These are phyloP conservation scores for Dendrobium huoshanense DNA, from an alignment of 106 monocot species.

Conservation along the genomic window DNA sequence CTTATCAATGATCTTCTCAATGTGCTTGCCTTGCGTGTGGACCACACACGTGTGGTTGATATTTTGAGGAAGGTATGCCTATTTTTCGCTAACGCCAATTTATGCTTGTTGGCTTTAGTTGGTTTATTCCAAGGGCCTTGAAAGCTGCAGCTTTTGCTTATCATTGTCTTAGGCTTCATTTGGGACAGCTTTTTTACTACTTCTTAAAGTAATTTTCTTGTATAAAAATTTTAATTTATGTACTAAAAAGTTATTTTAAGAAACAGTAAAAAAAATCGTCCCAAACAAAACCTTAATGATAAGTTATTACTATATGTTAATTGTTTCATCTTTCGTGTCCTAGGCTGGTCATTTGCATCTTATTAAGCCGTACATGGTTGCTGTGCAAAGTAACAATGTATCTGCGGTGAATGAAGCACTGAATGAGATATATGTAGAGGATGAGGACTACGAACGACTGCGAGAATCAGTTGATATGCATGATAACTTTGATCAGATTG, in stretches of 20 bases:
- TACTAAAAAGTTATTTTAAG: too few species aligned
- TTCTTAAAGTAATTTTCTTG: too few species aligned
- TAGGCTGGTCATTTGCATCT: constrained; percentile 92
- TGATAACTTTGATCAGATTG: constrained; percentile 99
- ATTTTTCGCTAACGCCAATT: neutral
- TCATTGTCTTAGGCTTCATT: too few species aligned
- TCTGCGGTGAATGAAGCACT: constrained; percentile 96
- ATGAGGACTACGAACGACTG: constrained; percentile 90
- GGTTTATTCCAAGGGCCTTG: neutral
- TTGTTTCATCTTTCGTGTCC: neutral
- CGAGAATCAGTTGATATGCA: constrained; percentile 96
- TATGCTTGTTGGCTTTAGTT: neutral
- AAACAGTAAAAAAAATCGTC: too few species aligned
- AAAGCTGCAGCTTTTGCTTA: neutral
- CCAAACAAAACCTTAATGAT: too few species aligned
- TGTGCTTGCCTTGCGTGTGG: constrained; percentile 91
- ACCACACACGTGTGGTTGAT: constrained; percentile 93
- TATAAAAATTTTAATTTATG: too few species aligned
- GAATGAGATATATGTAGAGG: constrained; percentile 98
- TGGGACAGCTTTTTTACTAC: too few species aligned
- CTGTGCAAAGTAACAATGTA: constrained; percentile 98
- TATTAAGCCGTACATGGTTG: constrained; percentile 98
- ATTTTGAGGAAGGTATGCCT: constrained; percentile 81
- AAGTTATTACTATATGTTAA: neutral
- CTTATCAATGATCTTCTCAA: constrained; percentile 91